Base-by-base conservation (phyloP, 805 yeast genomes). In the Naumovozyma baii region DNA sequence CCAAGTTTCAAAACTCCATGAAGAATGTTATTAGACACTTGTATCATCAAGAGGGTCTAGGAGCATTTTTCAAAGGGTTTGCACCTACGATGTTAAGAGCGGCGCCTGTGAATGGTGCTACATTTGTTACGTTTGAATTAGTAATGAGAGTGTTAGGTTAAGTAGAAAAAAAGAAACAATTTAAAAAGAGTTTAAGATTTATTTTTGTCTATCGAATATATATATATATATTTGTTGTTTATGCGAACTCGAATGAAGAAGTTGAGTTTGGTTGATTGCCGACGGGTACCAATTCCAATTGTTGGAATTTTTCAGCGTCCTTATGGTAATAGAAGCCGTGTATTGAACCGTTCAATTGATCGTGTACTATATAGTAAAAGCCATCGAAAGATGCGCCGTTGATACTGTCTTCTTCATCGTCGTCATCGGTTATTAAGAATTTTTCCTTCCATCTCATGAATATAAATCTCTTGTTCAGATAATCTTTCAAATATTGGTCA, bases 21-120 rank as follows among this genome's bases (percentile, higher is more conserved):
- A 34, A 71, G n/a, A 73, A 73, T 42, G 94, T 86, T 19, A 64
- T 74, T 14, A 69, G 59, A 41, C 68, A 70, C 41, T 70, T 85
- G 17, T 70, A 59, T 54, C 61, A 58, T 36, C 67, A 70, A n/a
- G 68, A 70, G 38, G 96, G 97, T 19, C 42, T 77, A 18, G 69
- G 69, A 46, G 95, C 95, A 0, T 83, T 92, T 55, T 83, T 84
- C 64, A 80, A 80, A 63, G 99, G 99, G 1, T 88, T 94, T 57
- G 63, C 77, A 15, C 96, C 98, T 30, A 88, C 97, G 0, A 76
- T 92, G 47, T 67, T 92, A 47, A 81, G 99, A 65, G 97, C 99
- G 37, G 95, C 95, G 3, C 98, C 98, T 1, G 98, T 94, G 3
- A 94, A 92, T 59, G 99, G 95, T 32, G 95, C 94, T 22, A 94